Base-by-base conservation (phyloP, 345 rosid species). In the Rhodamnia rubescens region DNA sequence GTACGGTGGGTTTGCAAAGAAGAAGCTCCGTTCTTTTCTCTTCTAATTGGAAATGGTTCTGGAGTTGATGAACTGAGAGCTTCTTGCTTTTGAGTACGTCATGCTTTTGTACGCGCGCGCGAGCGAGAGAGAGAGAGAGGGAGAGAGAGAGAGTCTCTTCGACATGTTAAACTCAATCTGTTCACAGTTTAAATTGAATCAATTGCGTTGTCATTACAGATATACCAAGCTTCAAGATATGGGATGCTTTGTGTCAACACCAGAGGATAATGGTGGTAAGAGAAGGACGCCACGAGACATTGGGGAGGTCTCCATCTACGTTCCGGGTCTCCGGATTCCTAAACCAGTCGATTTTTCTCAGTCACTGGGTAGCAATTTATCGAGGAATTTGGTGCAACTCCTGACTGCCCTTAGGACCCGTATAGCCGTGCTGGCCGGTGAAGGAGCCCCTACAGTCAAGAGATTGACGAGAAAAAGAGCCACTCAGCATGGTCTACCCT, bases 271-370 rank as follows among this genome's bases (percentile, higher is more conserved):
- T 52, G 93, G 92, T 86, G 99, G 95, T 85, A 93, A 90, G 87
- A 91, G 98, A 85, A 92, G 96, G 91, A 91, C 90, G 86, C 98
- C 98, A 8, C 94, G 93, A 84, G 94, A 92, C 86, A 96, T 96
- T 58, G 99, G 99, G 50, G 99, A 96, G 82, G 92, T 96, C 88
- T 90, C 94, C 51, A 97, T 96, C 26, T 98, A 92, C 87, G 95
- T 95, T 85, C 99, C 99, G 4, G 98, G 99, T 86, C 94, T 96
- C 90, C 96, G 98, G 88, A 92, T 95, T 91, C 99, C 99, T n/a
- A 95, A 93, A 88, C 89, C 98, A 6, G 95, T 93, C 36, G 97
- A 98, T 89, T 94, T 98, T 88, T 93, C 93, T 78, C 93, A 87
- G 84, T 86, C 95, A 29, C 92, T 98, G 36, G 96, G 97, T 50